Evolutionary conservation across 148 eudicot species (phyloP).

Genomic region (Fagopyrum esculentum): DNA sequence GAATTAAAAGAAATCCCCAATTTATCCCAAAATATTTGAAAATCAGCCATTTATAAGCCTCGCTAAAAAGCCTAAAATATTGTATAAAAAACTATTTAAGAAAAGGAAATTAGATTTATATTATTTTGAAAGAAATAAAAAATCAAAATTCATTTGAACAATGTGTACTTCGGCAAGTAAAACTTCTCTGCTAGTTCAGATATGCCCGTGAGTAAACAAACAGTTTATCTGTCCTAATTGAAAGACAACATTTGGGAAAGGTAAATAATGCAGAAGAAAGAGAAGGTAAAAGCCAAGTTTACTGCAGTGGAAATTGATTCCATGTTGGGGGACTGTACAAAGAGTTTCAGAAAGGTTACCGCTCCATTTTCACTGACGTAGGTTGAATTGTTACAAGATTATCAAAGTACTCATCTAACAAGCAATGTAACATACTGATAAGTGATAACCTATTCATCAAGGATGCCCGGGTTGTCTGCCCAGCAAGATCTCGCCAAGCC

Average conservation of each 20-base stretch:
- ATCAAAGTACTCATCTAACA: neutral
- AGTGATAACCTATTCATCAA: neutral
- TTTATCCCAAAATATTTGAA: too few species aligned
- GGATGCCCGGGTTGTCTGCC: conserved; percentile 26
- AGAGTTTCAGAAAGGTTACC: conserved; percentile 5
- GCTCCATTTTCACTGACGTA: neutral
- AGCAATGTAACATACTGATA: neutral
- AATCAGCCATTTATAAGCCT: too few species aligned
- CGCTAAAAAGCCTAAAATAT: too few species aligned
- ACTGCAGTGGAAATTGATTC: neutral
- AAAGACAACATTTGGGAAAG: neutral
- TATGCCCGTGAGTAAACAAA: neutral
- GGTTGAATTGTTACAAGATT: neutral
- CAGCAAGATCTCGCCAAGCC: conserved; percentile 43
- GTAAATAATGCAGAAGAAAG: neutral
- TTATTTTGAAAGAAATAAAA: neutral
- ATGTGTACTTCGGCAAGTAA: too few species aligned
- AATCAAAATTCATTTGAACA: neutral
- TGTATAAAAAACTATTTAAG: too few species aligned
- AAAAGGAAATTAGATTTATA: too few species aligned
- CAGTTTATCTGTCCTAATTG: neutral
- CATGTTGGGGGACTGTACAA: conserved; percentile 1
- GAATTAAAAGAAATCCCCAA: too few species aligned
- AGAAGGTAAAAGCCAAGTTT: neutral
- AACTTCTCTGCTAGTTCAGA: too few species aligned